These are phyloP conservation scores for Paramarasmius palmivorus DNA, from an alignment of 1,284 basidiomycete genomes.

Conservation along the genomic window DNA sequence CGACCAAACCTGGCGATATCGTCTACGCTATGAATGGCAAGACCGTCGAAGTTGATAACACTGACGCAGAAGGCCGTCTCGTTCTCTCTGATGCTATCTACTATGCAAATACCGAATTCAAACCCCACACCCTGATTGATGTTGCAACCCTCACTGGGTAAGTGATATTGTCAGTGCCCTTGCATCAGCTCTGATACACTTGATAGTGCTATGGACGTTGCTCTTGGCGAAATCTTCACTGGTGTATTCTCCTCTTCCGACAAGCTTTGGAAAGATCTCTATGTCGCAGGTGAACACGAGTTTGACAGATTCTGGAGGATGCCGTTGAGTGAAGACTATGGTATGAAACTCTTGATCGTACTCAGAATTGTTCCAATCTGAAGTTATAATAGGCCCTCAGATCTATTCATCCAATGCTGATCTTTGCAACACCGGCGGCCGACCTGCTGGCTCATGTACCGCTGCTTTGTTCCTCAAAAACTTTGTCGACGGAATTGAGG, in stretches of 20 bases:
- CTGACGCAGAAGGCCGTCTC: constrained; percentile 86
- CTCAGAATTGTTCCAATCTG: not conserved
- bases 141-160: constrained; percentile 82
- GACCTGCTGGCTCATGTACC: constrained; percentile 74
- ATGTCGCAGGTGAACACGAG: constrained; percentile 71
- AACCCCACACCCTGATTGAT: constrained; percentile 83
- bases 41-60: constrained; percentile 87
- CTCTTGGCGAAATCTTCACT: constrained; percentile 74
- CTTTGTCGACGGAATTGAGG: constrained; percentile 76
- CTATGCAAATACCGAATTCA: constrained; percentile 79
- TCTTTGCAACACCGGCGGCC: constrained; percentile 79
- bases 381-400: constrained; percentile 45
- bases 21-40: constrained; percentile 89
- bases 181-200: constrained; percentile 5
- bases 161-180: constrained; percentile 17
- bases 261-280: constrained; percentile 72
- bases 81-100: constrained; percentile 82
- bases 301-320: constrained; percentile 85
- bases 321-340: constrained; percentile 81
- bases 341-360: not conserved
- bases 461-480: constrained; percentile 88
- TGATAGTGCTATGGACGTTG: constrained; percentile 62
- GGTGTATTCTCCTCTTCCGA: constrained; percentile 84
- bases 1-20: constrained; percentile 86
- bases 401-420: constrained; percentile 82